Evolutionary conservation across 2,329 filamentous ascomycete species (phyloP).

Genomic region (Fusarium pininemorale): DNA sequence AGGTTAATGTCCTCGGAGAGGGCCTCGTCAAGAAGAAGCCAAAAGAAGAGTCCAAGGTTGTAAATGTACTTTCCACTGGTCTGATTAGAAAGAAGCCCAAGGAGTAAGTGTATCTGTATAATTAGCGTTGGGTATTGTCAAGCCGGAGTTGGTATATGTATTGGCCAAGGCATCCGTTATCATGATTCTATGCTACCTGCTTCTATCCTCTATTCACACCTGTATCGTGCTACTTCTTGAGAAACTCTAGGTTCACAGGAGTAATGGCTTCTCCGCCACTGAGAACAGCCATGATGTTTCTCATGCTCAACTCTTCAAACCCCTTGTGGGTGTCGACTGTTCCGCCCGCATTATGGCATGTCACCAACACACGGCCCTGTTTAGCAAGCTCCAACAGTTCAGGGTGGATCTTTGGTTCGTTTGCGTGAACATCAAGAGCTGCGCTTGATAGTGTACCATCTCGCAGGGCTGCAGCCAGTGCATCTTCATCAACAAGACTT

Average conservation of each 20-base stretch:
- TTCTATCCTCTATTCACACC: not conserved
- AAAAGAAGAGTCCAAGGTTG: constrained; percentile 50
- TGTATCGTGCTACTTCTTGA: constrained; percentile 42
- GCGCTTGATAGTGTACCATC: constrained; percentile 59
- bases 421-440: constrained; percentile 71
- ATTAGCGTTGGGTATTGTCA: constrained; percentile 14
- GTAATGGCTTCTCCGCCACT: constrained; percentile 62
- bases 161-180: not conserved
- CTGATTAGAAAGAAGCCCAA: constrained; percentile 69
- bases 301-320: constrained; percentile 73
- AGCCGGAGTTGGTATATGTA: constrained; percentile 30
- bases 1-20: constrained; percentile 58
- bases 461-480: constrained; percentile 67
- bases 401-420: constrained; percentile 65
- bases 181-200: not conserved
- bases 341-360: constrained; percentile 74
- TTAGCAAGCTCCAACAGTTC: constrained; percentile 54
- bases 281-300: constrained; percentile 71
- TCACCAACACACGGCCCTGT: constrained; percentile 62
- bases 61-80: constrained; percentile 60
- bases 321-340: constrained; percentile 73
- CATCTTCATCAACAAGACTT: constrained; percentile 71
- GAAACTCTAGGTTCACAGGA: constrained; percentile 68
- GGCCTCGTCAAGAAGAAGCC: constrained; percentile 64
- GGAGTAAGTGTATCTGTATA: constrained; percentile 18